A percentile compares a stretch with the other conserved stretches of the same genome.
phyloP scores from a whole-genome alignment of 129 eudicot species.

The Calendula officinalis region DNA sequence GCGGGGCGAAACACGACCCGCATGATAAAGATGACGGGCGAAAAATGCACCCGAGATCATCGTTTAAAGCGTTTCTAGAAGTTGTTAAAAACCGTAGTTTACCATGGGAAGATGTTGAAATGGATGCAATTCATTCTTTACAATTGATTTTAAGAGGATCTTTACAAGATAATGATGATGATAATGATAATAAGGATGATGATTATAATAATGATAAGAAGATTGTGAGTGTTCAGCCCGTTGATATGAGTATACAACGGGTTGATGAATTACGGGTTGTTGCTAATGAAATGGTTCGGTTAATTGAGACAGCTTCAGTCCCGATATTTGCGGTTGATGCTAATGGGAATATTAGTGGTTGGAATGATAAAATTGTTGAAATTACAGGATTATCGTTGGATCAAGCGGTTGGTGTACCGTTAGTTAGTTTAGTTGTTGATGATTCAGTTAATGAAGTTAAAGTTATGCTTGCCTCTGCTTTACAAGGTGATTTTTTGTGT shows the following conservation, averaged over 20 bases:
- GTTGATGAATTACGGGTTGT: slow-evolving; percentile 64
- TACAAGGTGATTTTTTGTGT: slow-evolving; percentile 47
- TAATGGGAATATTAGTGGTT: slow-evolving; percentile 65
- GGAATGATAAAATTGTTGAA: slow-evolving; percentile 74
- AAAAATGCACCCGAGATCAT: slow-evolving; percentile 85
- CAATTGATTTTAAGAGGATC: slow-evolving; percentile 71
- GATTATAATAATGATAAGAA: slow-evolving; percentile 47
- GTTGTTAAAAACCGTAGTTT: slow-evolving; percentile 70
- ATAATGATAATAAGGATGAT: not conserved
- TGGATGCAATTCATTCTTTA: slow-evolving; percentile 89
- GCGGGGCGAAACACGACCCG: slow-evolving; percentile 87
- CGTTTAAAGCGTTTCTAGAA: slow-evolving; percentile 78
- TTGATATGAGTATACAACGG: slow-evolving; percentile 44
- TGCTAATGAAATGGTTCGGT: slow-evolving; percentile 80
- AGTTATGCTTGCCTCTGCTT: slow-evolving; percentile 54
- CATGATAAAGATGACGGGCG: slow-evolving; percentile 67
- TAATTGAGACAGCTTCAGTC: slow-evolving; percentile 81
- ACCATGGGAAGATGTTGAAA: slow-evolving; percentile 95
- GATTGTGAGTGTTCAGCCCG: slow-evolving; percentile 65
- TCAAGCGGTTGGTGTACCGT: slow-evolving; percentile 60
- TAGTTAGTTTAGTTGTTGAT: slow-evolving; percentile 52
- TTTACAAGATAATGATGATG: slow-evolving; percentile 49
- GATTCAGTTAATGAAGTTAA: slow-evolving; percentile 49
- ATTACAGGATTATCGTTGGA: slow-evolving; percentile 59
- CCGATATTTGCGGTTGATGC: slow-evolving; percentile 84